phyloP scores from a whole-genome alignment of 192 early-diverging fungal genomes.

The Neocallimastix lanati region DNA sequence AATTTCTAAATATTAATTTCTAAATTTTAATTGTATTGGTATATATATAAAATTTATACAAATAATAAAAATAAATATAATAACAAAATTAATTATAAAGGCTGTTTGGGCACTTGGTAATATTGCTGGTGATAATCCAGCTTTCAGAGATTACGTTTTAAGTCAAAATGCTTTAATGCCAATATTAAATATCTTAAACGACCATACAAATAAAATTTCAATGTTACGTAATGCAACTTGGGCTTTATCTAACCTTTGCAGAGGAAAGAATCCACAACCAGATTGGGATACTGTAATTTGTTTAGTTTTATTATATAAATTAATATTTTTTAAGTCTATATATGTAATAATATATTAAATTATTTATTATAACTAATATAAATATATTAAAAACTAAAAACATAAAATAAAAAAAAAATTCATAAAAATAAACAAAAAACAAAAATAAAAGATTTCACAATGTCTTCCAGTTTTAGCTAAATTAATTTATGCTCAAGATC shows the following conservation, averaged over 20 bases:
- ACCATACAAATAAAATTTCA: conserved; percentile 69
- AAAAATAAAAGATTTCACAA: conserved; percentile 57
- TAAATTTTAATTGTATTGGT: too few species aligned
- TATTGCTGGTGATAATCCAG: conserved; percentile 91
- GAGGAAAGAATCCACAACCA: conserved; percentile 92
- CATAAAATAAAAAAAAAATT: too few species aligned
- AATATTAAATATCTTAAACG: conserved; percentile 69
- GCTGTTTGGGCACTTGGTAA: conserved; percentile 99
- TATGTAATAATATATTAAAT: too few species aligned
- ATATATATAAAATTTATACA: too few species aligned
- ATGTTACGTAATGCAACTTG: conserved; percentile 99
- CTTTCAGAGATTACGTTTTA: conserved; percentile 80
- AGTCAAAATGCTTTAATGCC: conserved; percentile 63
- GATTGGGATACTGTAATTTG: conserved; percentile 51
- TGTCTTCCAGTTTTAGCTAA: conserved; percentile 78
- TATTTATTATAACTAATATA: too few species aligned
- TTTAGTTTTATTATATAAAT: conserved; percentile 1
- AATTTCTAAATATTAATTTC: too few species aligned
- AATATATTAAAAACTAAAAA: too few species aligned
- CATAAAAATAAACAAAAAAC: too few species aligned
- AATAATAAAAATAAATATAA: too few species aligned
- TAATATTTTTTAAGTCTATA: too few species aligned
- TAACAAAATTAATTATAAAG: too few species aligned
- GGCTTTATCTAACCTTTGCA: conserved; percentile 97
- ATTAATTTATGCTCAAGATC: conserved; percentile 75